Conservation (phyloP, 768 basidiomycete genomes). For the Pisolithus orientalis region DNA sequence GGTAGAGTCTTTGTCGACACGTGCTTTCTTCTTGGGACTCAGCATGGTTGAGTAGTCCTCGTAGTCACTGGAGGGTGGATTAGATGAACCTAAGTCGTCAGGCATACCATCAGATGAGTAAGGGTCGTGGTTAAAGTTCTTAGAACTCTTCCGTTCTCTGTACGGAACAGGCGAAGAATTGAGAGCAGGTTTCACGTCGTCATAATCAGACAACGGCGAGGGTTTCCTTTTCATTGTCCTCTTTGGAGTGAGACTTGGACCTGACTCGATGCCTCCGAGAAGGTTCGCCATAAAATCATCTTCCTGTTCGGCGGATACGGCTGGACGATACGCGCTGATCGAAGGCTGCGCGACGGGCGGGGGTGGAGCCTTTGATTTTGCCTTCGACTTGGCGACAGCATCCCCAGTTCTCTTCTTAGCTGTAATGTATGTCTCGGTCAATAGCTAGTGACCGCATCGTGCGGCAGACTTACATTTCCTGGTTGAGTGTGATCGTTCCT, state of each 20-base stretch:
- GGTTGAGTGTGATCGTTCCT: slow-evolving; percentile 25
- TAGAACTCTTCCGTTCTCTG: slow-evolving; percentile 23
- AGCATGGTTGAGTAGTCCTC: slow-evolving; percentile 46
- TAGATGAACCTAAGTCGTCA: slow-evolving; percentile 20
- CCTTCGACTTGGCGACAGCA: slow-evolving; percentile 18
- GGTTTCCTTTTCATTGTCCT: slow-evolving; percentile 65
- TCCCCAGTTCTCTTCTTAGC: slow-evolving; percentile 23
- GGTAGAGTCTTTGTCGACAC: slow-evolving; percentile 35
- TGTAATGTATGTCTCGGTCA: slow-evolving; percentile 10
- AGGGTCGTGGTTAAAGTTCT: slow-evolving; percentile 25
- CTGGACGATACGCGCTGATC: slow-evolving; percentile 76
- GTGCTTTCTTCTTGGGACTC: slow-evolving; percentile 66
- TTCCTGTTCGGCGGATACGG: slow-evolving; percentile 73
- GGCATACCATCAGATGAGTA: slow-evolving; percentile 32
- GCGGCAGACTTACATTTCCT: slow-evolving; percentile 33
- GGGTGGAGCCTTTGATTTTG: slow-evolving; percentile 31
- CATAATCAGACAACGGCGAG: slow-evolving; percentile 39
- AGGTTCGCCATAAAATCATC: slow-evolving; percentile 84
- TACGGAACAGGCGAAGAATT: slow-evolving; percentile 39
- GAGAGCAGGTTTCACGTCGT: slow-evolving; percentile 19
- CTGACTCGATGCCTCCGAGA: slow-evolving; percentile 62
- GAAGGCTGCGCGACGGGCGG: slow-evolving; percentile 49
- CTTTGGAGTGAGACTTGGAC: slow-evolving; percentile 31
- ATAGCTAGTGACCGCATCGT: not conserved
- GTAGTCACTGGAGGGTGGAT: slow-evolving; percentile 37